A percentile compares a stretch with the other conserved stretches of the same genome.
These are phyloP conservation scores for Whalleya microplaca DNA, from an alignment of 2,329 filamentous ascomycete genomes.

Conservation along the genomic window DNA sequence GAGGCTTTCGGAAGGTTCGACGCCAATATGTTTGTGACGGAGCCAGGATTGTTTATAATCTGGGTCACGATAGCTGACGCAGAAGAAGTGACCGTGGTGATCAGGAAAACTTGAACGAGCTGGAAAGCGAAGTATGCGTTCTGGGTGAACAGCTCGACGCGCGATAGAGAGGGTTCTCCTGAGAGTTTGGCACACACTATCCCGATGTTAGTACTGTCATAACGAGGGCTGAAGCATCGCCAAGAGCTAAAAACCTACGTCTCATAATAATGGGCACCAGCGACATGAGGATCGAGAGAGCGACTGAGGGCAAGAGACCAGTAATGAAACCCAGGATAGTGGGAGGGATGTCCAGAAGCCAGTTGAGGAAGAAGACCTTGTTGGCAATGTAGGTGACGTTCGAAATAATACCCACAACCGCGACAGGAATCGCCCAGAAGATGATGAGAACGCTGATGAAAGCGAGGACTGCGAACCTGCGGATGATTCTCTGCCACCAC, in stretches of 20 bases:
- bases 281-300: conserved; percentile 83
- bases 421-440: conserved; percentile 81
- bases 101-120: conserved; percentile 88
- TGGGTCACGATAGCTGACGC: conserved; percentile 70
- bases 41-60: conserved; percentile 65
- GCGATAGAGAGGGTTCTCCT: conserved; percentile 78
- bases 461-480: conserved; percentile 68
- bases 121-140: conserved; percentile 92
- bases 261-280: conserved; percentile 83
- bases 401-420: conserved; percentile 81
- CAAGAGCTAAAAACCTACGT: conserved; percentile 49
- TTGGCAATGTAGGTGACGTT: conserved; percentile 74
- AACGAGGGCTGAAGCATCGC: background rate
- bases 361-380: conserved; percentile 67
- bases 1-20: conserved; percentile 78
- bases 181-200: conserved; percentile 75
- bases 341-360: conserved; percentile 71
- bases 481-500: conserved; percentile 83
- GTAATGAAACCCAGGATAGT: conserved; percentile 81
- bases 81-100: conserved; percentile 81
- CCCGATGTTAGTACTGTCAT: conserved; percentile 15
- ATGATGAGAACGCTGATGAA: conserved; percentile 79
- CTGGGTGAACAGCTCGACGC: conserved; percentile 86
- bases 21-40: conserved; percentile 68
- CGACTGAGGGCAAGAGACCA: conserved; percentile 79